phyloP scores from a whole-genome alignment of 495 filamentous ascomycete genomes.

The Penicillium desertorum region DNA sequence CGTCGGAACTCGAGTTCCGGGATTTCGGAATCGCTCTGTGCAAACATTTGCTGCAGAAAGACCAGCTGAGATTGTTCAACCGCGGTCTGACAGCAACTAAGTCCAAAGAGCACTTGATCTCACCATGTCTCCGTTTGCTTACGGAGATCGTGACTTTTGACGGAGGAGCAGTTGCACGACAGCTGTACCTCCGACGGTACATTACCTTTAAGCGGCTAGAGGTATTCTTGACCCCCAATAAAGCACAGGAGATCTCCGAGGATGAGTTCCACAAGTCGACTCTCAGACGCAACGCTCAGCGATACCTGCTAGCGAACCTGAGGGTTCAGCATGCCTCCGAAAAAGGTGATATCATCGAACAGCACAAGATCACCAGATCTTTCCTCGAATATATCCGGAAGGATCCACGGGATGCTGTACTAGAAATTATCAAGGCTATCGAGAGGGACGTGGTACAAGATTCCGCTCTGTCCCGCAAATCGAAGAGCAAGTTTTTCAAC shows the following conservation, averaged over 20 bases:
- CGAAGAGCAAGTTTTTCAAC: slow-evolving; percentile 71
- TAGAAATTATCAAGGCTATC: slow-evolving; percentile 65
- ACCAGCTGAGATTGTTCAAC: slow-evolving; percentile 69
- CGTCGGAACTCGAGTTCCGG: slow-evolving; percentile 65
- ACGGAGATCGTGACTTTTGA: slow-evolving; percentile 77
- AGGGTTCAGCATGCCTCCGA: slow-evolving; percentile 66
- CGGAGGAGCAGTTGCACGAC: slow-evolving; percentile 70
- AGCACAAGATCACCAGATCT: slow-evolving; percentile 65
- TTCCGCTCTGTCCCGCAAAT: slow-evolving; percentile 61
- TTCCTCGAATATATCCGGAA: slow-evolving; percentile 68
- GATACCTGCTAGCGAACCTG: slow-evolving; percentile 71
- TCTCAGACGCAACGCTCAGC: slow-evolving; percentile 71
- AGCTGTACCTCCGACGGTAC: slow-evolving; percentile 66
- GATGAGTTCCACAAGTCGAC: slow-evolving; percentile 63
- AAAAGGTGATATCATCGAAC: slow-evolving; percentile 73
- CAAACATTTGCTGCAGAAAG: slow-evolving; percentile 68
- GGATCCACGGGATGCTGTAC: slow-evolving; percentile 67
- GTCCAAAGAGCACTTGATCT: slow-evolving; percentile 79
- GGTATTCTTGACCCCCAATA: slow-evolving; percentile 47
- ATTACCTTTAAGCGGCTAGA: slow-evolving; percentile 73
- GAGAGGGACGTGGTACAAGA: slow-evolving; percentile 69
- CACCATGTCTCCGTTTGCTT: slow-evolving; percentile 75
- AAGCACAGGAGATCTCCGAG: slow-evolving; percentile 47
- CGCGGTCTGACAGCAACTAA: slow-evolving; percentile 70
- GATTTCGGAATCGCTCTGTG: slow-evolving; percentile 70